A percentile compares a stretch with the other conserved stretches of the same genome.
Evolutionary conservation across 78 protist genomes (phyloP).

Genomic region (Bigelowiella natans): DNA sequence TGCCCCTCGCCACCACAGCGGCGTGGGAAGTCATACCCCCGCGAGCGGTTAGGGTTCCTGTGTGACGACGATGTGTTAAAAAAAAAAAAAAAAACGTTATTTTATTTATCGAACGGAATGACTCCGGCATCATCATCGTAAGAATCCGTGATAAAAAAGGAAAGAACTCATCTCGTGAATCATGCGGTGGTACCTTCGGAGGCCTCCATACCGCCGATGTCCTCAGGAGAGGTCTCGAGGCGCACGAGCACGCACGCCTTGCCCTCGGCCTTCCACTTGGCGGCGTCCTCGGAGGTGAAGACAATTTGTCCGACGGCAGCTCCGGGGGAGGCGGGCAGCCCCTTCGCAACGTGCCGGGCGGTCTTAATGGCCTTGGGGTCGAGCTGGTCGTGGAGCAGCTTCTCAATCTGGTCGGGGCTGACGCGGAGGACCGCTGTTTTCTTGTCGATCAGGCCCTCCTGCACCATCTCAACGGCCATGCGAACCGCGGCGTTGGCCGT

Average conservation of each 20-base stretch:
- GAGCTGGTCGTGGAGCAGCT: slow-evolving; percentile 7
- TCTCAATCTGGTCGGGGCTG: slow-evolving; percentile 8
- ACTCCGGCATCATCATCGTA: too few relatives aligned
- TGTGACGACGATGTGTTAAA: not conserved
- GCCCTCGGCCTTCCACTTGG: slow-evolving; percentile 11
- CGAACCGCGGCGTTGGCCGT: slow-evolving; percentile 47
- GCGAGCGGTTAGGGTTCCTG: slow-evolving; percentile 61
- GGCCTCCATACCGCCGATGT: slow-evolving; percentile 58
- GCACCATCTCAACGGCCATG: slow-evolving; percentile 60
- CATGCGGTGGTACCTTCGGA: not conserved
- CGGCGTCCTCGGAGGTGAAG: slow-evolving; percentile 22
- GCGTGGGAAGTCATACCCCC: slow-evolving; percentile 71
- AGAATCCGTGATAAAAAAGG: too few relatives aligned
- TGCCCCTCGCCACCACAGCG: slow-evolving; percentile 72
- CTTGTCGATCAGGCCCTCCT: slow-evolving; percentile 53
- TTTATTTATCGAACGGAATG: too few relatives aligned
- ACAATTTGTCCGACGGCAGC: slow-evolving; percentile 49
- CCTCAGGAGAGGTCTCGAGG: slow-evolving; percentile 70
- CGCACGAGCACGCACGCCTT: slow-evolving; percentile 51
- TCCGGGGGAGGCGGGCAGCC: slow-evolving; percentile 62
- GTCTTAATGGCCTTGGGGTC: not conserved
- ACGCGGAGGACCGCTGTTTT: not conserved
- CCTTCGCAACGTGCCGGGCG: slow-evolving; percentile 12
- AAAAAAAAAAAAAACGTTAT: too few relatives aligned
- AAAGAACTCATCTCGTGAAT: too few relatives aligned